Base-by-base conservation (phyloP, 176 grass and related monocot species). In the Tillandsia leiboldiana region DNA sequence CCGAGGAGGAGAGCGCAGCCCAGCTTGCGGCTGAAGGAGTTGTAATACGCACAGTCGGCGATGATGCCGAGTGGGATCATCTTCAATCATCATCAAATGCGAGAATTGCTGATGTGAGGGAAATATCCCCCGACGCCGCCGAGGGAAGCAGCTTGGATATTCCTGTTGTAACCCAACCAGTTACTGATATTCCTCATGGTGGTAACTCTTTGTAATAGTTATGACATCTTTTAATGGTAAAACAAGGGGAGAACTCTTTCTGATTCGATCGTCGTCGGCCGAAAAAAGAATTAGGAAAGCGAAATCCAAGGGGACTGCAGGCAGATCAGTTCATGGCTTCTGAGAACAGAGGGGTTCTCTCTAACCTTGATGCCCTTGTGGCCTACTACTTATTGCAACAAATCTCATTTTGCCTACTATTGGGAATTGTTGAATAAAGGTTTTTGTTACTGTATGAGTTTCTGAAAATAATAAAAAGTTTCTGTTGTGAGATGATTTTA, bases 91-190 rank as follows among this genome's bases (percentile, higher is more conserved):
- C 85, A 9, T 71, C 82, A 12, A 73, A 83, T 67, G 79, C 49
- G 14, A 80, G 74, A 12, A 75, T 87, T 63, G 82, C 84, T 15
- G 94, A 93, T 80, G 89, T 88, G 48, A 87, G 89, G 69, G 94
- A 93, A 75, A 72, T 93, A 48, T 73, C 75, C 5, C 78, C 77
- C 22, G 77, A 87, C 76, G 51, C 73, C 0, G 85, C 73, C 0
- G 85, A 88, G 66, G 82, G 73, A 70, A 85, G 70, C 56, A 93
- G 84, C 71, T 99, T 99, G 64, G 89, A 99, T 73, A 93, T 99
- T 69, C 75, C 86, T 64, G 82, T 93, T 26, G 84, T 93, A 71
- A 77, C 11, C 77, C 72, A 79, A 68, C 75, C 68, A 8, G 51
- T 50, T 71, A 80, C 69, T 75, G 74, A 74, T 20, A 1, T 20